Percentiles rank a stretch among this genome's conserved stretches.
phyloP scores from a whole-genome alignment of 192 early-diverging fungal species.

The Pilobolus umbonatus region DNA sequence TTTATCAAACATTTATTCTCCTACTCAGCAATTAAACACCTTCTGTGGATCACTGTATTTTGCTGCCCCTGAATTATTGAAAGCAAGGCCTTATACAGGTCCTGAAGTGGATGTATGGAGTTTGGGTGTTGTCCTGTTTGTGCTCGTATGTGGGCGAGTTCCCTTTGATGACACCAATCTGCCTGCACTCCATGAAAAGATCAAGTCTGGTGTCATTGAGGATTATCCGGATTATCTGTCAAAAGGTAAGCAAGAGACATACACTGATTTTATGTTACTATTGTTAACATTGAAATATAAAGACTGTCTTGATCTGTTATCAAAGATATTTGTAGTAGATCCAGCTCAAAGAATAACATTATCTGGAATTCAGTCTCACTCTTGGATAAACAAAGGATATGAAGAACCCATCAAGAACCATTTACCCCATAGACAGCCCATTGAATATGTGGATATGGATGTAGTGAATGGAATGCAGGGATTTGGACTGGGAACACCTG shows the following conservation, averaged over 20 bases:
- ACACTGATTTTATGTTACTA: not conserved
- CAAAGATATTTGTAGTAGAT: constrained; percentile 68
- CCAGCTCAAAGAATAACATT: constrained; percentile 64
- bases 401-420: constrained; percentile 58
- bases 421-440: constrained; percentile 53
- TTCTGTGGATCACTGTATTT: constrained; percentile 74
- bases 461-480: constrained; percentile 68
- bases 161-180: constrained; percentile 85
- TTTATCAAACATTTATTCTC: constrained; percentile 67
- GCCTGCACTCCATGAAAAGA: constrained; percentile 82
- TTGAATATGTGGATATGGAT: constrained; percentile 53
- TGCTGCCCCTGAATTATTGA: constrained; percentile 81
- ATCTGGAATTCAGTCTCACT: constrained; percentile 62
- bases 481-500: constrained; percentile 71
- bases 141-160: constrained; percentile 77
- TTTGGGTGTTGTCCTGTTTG: constrained; percentile 80
- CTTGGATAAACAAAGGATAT: constrained; percentile 76
- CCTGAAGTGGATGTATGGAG: constrained; percentile 91
- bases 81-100: constrained; percentile 75
- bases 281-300: constrained; percentile 15
- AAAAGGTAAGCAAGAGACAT: constrained; percentile 48
- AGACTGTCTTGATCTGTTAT: constrained; percentile 58
- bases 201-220: constrained; percentile 67
- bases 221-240: constrained; percentile 71
- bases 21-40: constrained; percentile 44